Conservation (phyloP, 371 early-diverging fungal species). For the Lichtheimia ramosa region DNA sequence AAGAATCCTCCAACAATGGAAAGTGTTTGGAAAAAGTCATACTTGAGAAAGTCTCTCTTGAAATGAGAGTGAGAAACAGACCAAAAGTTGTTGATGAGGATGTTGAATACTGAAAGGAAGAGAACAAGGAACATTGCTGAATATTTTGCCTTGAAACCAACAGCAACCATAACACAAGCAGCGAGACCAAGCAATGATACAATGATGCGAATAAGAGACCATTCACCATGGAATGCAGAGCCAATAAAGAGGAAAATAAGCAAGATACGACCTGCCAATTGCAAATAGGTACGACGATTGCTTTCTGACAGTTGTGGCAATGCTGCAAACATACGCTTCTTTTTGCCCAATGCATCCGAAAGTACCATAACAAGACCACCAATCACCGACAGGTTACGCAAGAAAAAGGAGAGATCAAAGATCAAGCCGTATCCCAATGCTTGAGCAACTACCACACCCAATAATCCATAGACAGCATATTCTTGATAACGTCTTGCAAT, state of each 20-base stretch:
- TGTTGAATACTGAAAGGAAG: slow-evolving; percentile 85
- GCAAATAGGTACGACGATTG: slow-evolving; percentile 82
- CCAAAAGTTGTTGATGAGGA: slow-evolving; percentile 97
- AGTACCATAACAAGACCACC: slow-evolving; percentile 95
- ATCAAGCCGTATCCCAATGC: slow-evolving; percentile 92
- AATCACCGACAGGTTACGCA: slow-evolving; percentile 89
- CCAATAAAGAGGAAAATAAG: slow-evolving; percentile 90
- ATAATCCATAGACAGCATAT: slow-evolving; percentile 79
- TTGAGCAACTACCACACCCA: slow-evolving; percentile 81
- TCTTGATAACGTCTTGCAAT: slow-evolving; percentile 79
- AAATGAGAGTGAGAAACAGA: slow-evolving; percentile 76
- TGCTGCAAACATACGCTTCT: slow-evolving; percentile 82
- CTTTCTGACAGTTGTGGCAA: slow-evolving; percentile 82
- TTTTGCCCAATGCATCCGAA: slow-evolving; percentile 70
- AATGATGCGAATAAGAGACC: slow-evolving; percentile 67
- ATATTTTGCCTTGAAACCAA: slow-evolving; percentile 96
- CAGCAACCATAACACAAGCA: slow-evolving; percentile 92
- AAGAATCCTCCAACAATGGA: slow-evolving; percentile 95
- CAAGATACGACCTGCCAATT: slow-evolving; percentile 89
- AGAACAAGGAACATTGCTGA: slow-evolving; percentile 91
- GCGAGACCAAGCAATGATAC: slow-evolving; percentile 77
- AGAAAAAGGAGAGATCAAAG: slow-evolving; percentile 86
- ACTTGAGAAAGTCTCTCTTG: slow-evolving; percentile 92
- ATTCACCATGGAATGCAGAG: slow-evolving; percentile 85
- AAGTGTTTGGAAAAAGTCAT: slow-evolving; percentile 97